Percentiles rank a stretch among this genome's conserved stretches.
Conservation (phyloP, 768 basidiomycete species). For the Rhodosporidiobolus sp. region DNA sequence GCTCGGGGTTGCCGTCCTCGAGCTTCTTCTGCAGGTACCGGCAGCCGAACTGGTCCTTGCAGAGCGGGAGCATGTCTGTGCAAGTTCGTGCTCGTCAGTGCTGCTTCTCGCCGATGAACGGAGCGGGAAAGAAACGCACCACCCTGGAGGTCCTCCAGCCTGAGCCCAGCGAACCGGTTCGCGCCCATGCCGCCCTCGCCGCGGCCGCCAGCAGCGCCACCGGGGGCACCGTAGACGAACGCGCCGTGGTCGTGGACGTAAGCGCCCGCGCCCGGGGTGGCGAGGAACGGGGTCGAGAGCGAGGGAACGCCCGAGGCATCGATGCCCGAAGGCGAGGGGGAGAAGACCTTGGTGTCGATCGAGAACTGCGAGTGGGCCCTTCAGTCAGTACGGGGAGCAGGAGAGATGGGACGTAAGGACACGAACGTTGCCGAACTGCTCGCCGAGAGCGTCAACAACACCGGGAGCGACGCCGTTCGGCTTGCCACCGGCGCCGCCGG, state of each 20-base stretch:
- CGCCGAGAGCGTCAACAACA: constrained; percentile 32
- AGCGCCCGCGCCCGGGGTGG: constrained; percentile 20
- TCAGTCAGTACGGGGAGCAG: neutral
- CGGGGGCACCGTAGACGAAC: constrained; percentile 35
- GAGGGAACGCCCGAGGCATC: constrained; percentile 23
- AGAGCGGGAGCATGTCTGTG: constrained; percentile 73
- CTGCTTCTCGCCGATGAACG: neutral
- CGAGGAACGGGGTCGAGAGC: constrained; percentile 31
- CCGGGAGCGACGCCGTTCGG: constrained; percentile 8
- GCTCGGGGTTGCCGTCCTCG: constrained; percentile 90
- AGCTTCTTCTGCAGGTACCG: constrained; percentile 98
- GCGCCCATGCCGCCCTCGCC: constrained; percentile 51
- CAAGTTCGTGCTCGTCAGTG: neutral
- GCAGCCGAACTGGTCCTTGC: constrained; percentile 99
- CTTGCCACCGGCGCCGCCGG: constrained; percentile 16
- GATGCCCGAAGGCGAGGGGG: constrained; percentile 30
- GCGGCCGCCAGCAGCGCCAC: constrained; percentile 23
- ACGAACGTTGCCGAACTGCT: constrained; percentile 37
- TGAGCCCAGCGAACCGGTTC: constrained; percentile 94
- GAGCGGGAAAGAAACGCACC: constrained; percentile 46
- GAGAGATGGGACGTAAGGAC: neutral
- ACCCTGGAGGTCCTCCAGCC: constrained; percentile 89
- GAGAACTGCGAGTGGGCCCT: constrained; percentile 24
- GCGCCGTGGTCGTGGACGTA: constrained; percentile 41
- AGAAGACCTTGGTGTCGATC: constrained; percentile 40